These are phyloP conservation scores for Nemania bipapillata DNA, from an alignment of 2,329 filamentous ascomycete species.

Conservation along the genomic window DNA sequence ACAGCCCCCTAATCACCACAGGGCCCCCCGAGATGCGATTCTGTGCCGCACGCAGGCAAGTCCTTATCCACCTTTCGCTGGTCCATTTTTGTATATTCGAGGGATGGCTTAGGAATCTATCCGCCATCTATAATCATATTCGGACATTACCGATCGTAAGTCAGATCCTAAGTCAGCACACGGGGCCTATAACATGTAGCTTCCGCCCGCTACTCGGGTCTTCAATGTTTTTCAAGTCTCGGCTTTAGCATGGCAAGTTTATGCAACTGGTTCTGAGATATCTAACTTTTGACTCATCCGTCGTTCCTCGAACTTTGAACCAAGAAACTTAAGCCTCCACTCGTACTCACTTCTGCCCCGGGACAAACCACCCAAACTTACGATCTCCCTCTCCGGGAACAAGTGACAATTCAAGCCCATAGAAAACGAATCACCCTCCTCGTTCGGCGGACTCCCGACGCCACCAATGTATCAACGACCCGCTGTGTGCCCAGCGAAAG, in stretches of 20 bases:
- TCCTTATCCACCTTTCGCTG: conserved; percentile 9
- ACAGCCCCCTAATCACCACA: not conserved
- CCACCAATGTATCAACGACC: conserved; percentile 39
- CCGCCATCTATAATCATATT: conserved; percentile 9
- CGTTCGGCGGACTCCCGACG: not conserved
- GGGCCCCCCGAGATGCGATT: not conserved
- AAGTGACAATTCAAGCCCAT: conserved; percentile 40
- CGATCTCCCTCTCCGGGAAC: conserved; percentile 25
- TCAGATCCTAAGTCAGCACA: not conserved
- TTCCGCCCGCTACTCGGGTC: not conserved
- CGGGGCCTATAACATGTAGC: not conserved
- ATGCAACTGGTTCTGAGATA: not conserved
- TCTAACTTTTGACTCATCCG: not conserved
- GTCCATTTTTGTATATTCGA: conserved; percentile 13
- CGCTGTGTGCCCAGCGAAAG: conserved; percentile 38
- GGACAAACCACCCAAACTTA: too few species aligned
- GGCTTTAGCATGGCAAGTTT: not conserved
- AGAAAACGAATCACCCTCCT: not conserved
- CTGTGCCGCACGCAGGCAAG: not conserved
- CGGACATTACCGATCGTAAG: conserved; percentile 25
- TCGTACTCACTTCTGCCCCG: too few species aligned
- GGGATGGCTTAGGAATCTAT: conserved; percentile 16
- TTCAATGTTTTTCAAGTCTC: not conserved
- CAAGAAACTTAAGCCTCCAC: not conserved
- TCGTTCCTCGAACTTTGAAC: not conserved